Conservation (phyloP, 2,329 filamentous ascomycete genomes). For the Fusarium udum region DNA sequence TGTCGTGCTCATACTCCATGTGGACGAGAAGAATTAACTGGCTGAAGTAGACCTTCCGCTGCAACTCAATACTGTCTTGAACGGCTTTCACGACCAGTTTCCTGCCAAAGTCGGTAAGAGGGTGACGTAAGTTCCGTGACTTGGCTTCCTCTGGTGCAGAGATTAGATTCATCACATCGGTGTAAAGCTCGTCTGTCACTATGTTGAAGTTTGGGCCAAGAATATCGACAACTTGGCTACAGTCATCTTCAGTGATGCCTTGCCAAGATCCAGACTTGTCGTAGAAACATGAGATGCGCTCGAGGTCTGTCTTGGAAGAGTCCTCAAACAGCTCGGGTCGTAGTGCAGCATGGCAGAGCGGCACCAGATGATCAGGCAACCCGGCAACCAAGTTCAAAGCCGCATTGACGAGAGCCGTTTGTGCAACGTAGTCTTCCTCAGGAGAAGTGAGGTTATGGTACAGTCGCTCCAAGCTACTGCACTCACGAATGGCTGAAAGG, state of each 20-base stretch:
- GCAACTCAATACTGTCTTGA: conserved; percentile 79
- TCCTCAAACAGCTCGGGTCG: conserved; percentile 79
- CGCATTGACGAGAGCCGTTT: conserved; percentile 72
- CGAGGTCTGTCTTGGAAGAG: conserved; percentile 72
- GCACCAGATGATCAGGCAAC: conserved; percentile 74
- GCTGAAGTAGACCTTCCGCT: conserved; percentile 80
- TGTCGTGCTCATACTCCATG: conserved; percentile 83
- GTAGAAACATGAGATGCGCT: conserved; percentile 81
- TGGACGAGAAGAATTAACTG: conserved; percentile 85
- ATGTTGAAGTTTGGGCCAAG: conserved; percentile 73
- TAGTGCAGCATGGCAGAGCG: conserved; percentile 73
- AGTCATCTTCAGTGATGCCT: conserved; percentile 84
- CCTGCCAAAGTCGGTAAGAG: conserved; percentile 79
- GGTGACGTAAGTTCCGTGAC: conserved; percentile 57
- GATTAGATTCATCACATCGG: conserved; percentile 59
- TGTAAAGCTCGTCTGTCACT: conserved; percentile 65
- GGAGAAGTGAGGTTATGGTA: conserved; percentile 71
- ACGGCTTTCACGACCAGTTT: conserved; percentile 79
- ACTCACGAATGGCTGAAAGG: conserved; percentile 80
- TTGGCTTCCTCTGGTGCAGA: conserved; percentile 57
- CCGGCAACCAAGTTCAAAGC: conserved; percentile 75
- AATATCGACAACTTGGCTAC: conserved; percentile 71
- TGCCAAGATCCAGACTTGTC: conserved; percentile 81
- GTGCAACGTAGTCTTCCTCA: conserved; percentile 62
- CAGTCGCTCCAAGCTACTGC: conserved; percentile 79